Conservation (phyloP, 129 eudicot genomes). For the Saussurea involucrata region DNA sequence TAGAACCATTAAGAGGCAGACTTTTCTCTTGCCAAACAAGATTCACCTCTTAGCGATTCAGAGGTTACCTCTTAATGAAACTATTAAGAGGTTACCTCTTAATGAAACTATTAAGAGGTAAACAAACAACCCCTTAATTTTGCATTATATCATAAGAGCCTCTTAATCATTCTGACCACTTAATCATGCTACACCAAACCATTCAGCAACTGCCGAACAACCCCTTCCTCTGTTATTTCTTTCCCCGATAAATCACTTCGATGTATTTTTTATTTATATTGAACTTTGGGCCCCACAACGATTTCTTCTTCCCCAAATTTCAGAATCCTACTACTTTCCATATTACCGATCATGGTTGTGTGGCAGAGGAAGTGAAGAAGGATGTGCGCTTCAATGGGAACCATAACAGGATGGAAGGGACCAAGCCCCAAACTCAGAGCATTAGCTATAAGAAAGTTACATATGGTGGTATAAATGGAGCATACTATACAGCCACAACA, state of each 20-base stretch:
- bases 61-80: no score
- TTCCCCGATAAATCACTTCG: background rate
- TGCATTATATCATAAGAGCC: no score
- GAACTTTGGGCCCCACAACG: background rate
- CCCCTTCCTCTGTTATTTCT: background rate
- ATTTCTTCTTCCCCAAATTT: background rate
- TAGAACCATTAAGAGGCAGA: no score
- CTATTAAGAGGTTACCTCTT: no score
- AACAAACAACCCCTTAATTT: no score
- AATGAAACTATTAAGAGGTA: no score
- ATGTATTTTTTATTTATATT: background rate
- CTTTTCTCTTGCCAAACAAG: no score
- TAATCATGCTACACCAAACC: no score
- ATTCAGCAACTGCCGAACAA: no score
- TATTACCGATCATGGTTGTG: constrained; percentile 6
- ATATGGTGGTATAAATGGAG: constrained; percentile 87
- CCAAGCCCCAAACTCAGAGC: constrained; percentile 31
- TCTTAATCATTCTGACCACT: no score
- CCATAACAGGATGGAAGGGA: constrained; percentile 23
- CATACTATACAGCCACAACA: constrained; percentile 66
- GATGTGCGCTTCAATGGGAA: constrained; percentile 7
- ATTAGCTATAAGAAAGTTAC: constrained; percentile 64
- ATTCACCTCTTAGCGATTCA: no score
- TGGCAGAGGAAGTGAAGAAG: constrained; percentile 42
- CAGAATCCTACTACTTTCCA: background rate